Base-by-base conservation (phyloP, 176 grass and related monocot genomes). In the Pontederia paniculata region DNA sequence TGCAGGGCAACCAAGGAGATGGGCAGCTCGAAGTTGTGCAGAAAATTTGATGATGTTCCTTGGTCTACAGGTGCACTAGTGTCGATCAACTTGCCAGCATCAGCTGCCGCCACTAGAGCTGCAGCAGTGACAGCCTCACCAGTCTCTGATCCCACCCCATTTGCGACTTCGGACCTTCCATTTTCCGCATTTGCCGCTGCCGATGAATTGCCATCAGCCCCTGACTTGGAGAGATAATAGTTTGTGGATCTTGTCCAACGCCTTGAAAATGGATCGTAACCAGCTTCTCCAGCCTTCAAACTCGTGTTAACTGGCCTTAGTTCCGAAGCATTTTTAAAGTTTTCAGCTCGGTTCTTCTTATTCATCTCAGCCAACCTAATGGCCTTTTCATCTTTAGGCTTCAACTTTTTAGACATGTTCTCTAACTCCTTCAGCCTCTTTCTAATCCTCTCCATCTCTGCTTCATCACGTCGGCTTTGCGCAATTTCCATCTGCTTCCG, bases 191-290 rank as follows among this genome's bases (percentile, higher is more conserved):
- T 75, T 12, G 70, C 37, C 10, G 70, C 37, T 0, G 60, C 67
- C 68, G 75, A 80, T 66, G 57, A 51, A 52, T 50, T 78, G 18
- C 18, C 53, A 20, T 73, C 69, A 60, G 44, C 89, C 60, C 53
- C 71, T 18, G 75, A 76, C 63, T 89, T 95, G 21, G 69, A 69
- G 11, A 77, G 70, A 50, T 86, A 95, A 73, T 89, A 95, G 58
- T 95, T 95, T 23, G 41, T 85, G 6, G 89, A 95, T 18, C 85
- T 81, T 64, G 84, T 95, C 89, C 89, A 95, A 70, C 89, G 82
- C 78, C 89, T 84, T 21, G 89, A 95, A 45, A 95, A 95, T 48
- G 89, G 89, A 57, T 95, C 85, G 54, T 95, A 95, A 63, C 89
- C 89, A 44, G 85, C 85, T 63, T 95, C 89, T 71, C 89, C 89